These are phyloP conservation scores for Monosporascus sp. DNA, from an alignment of 2,329 filamentous ascomycete genomes.

Conservation along the genomic window DNA sequence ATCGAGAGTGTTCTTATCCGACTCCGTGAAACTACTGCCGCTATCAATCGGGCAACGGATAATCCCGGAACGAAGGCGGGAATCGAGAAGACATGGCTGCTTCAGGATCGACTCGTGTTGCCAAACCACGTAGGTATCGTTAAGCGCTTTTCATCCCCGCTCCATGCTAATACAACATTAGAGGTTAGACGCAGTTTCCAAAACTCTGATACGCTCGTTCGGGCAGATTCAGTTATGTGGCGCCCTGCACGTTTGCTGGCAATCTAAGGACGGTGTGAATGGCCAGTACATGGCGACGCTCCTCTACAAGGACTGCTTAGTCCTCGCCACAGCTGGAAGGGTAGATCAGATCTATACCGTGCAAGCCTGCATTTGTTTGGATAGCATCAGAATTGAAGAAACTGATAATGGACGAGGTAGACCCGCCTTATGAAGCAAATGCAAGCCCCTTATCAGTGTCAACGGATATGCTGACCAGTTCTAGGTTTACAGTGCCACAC, in stretches of 20 bases:
- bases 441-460: constrained; percentile 1
- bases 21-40: constrained; percentile 67
- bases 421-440: constrained; percentile 10
- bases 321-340: constrained; percentile 65
- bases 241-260: constrained; percentile 77
- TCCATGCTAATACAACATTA: constrained; percentile 22
- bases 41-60: constrained; percentile 80
- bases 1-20: constrained; percentile 68
- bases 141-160: neutral
- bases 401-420: constrained; percentile 69
- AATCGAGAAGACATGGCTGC: constrained; percentile 75
- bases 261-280: constrained; percentile 59
- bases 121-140: constrained; percentile 55
- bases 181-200: constrained; percentile 48
- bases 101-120: constrained; percentile 78
- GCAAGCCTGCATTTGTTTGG: constrained; percentile 66
- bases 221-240: constrained; percentile 80
- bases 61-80: constrained; percentile 63
- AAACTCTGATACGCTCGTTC: constrained; percentile 67
- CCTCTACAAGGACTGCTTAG: constrained; percentile 74
- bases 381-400: constrained; percentile 61
- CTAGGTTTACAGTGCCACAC: constrained; percentile 82
- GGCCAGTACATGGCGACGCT: constrained; percentile 82
- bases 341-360: constrained; percentile 65
- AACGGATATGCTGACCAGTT: constrained; percentile 11